Conservation (phyloP, 495 filamentous ascomycete species). For the Talaromyces adpressus region DNA sequence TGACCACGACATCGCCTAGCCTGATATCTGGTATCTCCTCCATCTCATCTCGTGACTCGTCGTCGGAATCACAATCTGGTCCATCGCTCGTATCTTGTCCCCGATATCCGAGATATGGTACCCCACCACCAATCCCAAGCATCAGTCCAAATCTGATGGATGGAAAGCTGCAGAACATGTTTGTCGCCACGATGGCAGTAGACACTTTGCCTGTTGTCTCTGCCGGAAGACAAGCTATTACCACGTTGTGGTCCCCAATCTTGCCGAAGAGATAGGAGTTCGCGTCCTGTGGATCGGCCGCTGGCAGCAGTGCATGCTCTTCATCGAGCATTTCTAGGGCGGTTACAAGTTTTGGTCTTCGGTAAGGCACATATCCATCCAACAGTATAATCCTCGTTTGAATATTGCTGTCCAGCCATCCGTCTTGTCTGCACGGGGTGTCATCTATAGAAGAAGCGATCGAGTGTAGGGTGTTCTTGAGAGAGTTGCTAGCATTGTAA, state of each 20-base stretch:
- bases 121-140: slow-evolving; percentile 25
- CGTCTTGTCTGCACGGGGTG: too few species aligned
- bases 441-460: too few species aligned
- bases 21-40: slow-evolving; percentile 10
- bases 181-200: slow-evolving; percentile 19
- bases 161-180: slow-evolving; percentile 29
- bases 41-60: slow-evolving; percentile 4
- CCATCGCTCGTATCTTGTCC: neutral
- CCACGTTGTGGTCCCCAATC: too few species aligned
- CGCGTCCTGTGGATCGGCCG: neutral
- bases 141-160: slow-evolving; percentile 22
- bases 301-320: slow-evolving; percentile 9
- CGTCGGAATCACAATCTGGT: neutral
- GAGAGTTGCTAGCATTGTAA: too few species aligned
- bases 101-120: slow-evolving; percentile 5
- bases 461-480: too few species aligned
- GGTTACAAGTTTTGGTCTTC: slow-evolving; percentile 27
- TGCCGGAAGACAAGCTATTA: slow-evolving; percentile 18
- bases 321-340: slow-evolving; percentile 27
- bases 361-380: too few species aligned
- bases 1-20: slow-evolving; percentile 35
- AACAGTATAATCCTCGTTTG: too few species aligned
- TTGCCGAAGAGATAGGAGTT: too few species aligned
- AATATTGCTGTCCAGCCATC: too few species aligned
- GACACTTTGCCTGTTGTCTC: slow-evolving; percentile 5